Evolutionary conservation across 331 rosid genomes (phyloP).

Genomic region (Telfairia occidentalis): DNA sequence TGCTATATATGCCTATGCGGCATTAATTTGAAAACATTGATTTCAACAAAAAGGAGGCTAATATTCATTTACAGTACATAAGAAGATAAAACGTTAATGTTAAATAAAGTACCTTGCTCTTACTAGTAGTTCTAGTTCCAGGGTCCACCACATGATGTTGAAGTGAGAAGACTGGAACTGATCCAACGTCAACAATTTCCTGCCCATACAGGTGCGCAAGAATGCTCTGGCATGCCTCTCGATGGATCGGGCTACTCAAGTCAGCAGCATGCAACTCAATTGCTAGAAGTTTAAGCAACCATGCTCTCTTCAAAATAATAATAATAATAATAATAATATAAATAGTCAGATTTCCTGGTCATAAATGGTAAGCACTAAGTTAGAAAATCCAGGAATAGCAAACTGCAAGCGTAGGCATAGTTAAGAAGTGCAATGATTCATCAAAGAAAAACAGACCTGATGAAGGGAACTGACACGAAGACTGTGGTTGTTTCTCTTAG

Average conservation of each 20-base stretch:
- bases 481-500: conserved; percentile 72
- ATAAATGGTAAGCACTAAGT: background rate
- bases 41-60: background rate
- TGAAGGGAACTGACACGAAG: conserved; percentile 94
- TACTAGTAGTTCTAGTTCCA: conserved; percentile 46
- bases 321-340: background rate
- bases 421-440: conserved; percentile 2
- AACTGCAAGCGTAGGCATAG: background rate
- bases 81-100: conserved; percentile 12
- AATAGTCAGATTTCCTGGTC: background rate
- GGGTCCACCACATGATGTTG: conserved; percentile 37
- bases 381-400: background rate
- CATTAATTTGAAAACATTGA: background rate
- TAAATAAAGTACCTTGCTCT: conserved; percentile 59
- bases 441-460: conserved; percentile 45
- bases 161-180: conserved; percentile 24
- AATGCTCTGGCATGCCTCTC: conserved; percentile 57
- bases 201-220: conserved; percentile 67
- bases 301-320: conserved; percentile 59
- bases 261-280: conserved; percentile 86
- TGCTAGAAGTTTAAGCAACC: conserved; percentile 76
- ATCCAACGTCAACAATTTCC: conserved; percentile 35
- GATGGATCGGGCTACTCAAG: conserved; percentile 47
- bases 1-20: background rate
- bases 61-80: conserved; percentile 4